phyloP scores from a whole-genome alignment of 352 stramenopile species.

The Phytophthora citrophthora region DNA sequence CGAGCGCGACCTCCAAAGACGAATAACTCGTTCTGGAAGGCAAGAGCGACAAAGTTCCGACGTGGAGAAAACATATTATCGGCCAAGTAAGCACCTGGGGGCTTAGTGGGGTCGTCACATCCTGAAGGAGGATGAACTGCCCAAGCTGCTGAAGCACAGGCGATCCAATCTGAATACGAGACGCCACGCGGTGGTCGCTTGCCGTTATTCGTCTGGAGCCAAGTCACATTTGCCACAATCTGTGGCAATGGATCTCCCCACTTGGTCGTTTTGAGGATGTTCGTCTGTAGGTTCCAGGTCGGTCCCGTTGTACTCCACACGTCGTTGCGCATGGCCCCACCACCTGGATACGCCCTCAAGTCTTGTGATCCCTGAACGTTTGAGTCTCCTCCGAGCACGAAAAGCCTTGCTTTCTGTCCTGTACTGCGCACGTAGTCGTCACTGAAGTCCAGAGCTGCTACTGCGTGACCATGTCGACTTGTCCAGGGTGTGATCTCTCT shows the following conservation, averaged over 20 bases:
- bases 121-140: constrained; percentile 47
- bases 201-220: constrained; percentile 77
- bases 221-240: constrained; percentile 71
- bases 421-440: constrained; percentile 47
- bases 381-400: constrained; percentile 75
- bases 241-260: constrained; percentile 74
- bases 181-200: constrained; percentile 64
- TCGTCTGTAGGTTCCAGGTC: constrained; percentile 54
- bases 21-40: constrained; percentile 66
- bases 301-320: constrained; percentile 78
- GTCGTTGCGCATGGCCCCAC: constrained; percentile 68
- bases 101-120: constrained; percentile 64
- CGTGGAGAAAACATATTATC: constrained; percentile 84
- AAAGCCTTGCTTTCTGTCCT: constrained; percentile 65
- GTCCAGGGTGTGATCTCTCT: constrained; percentile 65
- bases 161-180: constrained; percentile 70
- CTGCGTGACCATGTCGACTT: constrained; percentile 67
- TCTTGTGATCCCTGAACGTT: constrained; percentile 71
- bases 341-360: constrained; percentile 74
- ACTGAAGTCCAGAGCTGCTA: constrained; percentile 64
- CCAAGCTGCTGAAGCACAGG: constrained; percentile 64
- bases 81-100: constrained; percentile 68
- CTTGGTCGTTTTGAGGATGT: constrained; percentile 71
- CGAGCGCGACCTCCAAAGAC: constrained; percentile 69
- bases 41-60: constrained; percentile 66